A percentile compares a stretch with the other conserved stretches of the same genome.
These are phyloP conservation scores for Phytophthora crassamura DNA, from an alignment of 352 stramenopile genomes.

Conservation along the genomic window DNA sequence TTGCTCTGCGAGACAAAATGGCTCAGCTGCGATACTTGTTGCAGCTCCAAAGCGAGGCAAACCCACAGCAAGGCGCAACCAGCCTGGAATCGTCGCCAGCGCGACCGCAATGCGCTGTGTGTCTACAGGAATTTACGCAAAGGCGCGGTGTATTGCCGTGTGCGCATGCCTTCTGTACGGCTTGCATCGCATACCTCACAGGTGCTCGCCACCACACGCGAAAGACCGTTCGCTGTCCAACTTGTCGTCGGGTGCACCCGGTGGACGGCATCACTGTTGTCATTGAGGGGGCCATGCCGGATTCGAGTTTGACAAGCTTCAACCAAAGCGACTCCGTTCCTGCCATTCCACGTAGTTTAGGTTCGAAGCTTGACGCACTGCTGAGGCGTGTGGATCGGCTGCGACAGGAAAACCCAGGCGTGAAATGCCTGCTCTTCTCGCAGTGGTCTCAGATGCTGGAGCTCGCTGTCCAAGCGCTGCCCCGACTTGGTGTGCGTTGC, in stretches of 20 bases:
- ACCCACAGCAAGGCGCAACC: slow-evolving; percentile 2
- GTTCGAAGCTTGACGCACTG: slow-evolving; percentile 79
- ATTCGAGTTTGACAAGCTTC: slow-evolving; percentile 10
- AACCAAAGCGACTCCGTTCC: neutral
- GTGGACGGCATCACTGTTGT: slow-evolving; percentile 36
- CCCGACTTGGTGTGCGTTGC: slow-evolving; percentile 65
- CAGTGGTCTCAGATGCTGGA: slow-evolving; percentile 92
- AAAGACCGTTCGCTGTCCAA: slow-evolving; percentile 60
- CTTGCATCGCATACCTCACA: slow-evolving; percentile 51
- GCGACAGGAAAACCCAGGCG: slow-evolving; percentile 50
- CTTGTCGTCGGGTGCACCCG: slow-evolving; percentile 50
- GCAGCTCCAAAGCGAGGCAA: slow-evolving; percentile 46
- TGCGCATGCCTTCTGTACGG: slow-evolving; percentile 84
- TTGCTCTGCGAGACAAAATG: slow-evolving; percentile 56
- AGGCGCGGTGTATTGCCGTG: slow-evolving; percentile 83
- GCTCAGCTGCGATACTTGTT: slow-evolving; percentile 69
- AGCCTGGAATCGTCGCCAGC: neutral
- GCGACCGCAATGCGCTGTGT: slow-evolving; percentile 72
- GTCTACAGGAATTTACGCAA: slow-evolving; percentile 68
- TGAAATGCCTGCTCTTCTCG: slow-evolving; percentile 93
- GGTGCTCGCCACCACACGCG: slow-evolving; percentile 20
- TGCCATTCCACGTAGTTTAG: slow-evolving; percentile 39
- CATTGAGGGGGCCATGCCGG: slow-evolving; percentile 13
- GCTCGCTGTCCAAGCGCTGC: slow-evolving; percentile 32
- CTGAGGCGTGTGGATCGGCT: slow-evolving; percentile 56